These are phyloP conservation scores for Prinsepia uniflora DNA, from an alignment of 306 rosid genomes.

Conservation along the genomic window DNA sequence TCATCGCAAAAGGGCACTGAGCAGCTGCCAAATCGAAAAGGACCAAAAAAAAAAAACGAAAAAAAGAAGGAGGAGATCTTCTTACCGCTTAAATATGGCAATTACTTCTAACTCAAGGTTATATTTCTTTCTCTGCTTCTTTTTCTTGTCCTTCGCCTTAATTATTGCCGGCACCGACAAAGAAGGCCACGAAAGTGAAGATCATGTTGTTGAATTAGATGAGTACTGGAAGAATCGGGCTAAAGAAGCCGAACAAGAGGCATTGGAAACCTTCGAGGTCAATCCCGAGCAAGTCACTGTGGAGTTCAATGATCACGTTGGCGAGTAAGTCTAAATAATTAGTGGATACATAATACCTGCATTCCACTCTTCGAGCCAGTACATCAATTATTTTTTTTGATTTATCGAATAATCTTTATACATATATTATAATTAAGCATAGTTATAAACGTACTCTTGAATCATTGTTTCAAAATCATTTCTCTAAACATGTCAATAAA, in stretches of 20 bases:
- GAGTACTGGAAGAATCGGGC: conserved; percentile 54
- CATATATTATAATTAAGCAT: neutral
- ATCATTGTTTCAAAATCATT: too few species aligned
- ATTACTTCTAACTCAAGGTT: neutral
- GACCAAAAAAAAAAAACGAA: too few species aligned
- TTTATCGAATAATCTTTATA: too few species aligned
- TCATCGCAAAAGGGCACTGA: neutral
- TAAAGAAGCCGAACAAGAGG: conserved; percentile 21
- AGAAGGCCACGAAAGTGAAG: neutral
- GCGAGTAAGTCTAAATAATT: conserved; percentile 32
- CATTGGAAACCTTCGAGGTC: conserved; percentile 19
- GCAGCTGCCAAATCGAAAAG: too few species aligned
- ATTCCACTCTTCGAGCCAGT: too few species aligned
- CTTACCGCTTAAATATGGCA: conserved; percentile 4
- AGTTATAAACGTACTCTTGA: too few species aligned
- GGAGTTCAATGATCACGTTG: conserved; percentile 33
- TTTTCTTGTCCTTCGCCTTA: conserved; percentile 28
- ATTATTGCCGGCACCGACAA: conserved; percentile 3
- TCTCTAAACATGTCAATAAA: too few species aligned
- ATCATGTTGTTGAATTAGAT: conserved; percentile 25
- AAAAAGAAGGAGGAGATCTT: neutral
- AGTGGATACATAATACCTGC: neutral
- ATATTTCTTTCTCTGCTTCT: conserved; percentile 5
- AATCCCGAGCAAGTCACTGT: conserved; percentile 43
- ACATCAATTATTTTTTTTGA: too few species aligned